These are phyloP conservation scores for Phytophthora vignae DNA, from an alignment of 352 stramenopile genomes.

Conservation along the genomic window DNA sequence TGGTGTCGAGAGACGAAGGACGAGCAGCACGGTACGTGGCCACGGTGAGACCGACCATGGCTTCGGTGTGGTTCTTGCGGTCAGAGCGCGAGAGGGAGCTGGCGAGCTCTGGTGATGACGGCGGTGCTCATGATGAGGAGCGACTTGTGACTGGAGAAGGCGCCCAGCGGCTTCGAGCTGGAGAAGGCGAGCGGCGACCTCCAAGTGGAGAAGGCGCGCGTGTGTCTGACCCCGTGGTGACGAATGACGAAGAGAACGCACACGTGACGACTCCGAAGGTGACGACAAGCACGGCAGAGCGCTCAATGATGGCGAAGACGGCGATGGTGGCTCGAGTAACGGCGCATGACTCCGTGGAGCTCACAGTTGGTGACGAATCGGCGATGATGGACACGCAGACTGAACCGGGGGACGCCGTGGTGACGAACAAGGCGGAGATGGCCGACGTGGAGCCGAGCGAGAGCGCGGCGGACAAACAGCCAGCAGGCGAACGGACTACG, in stretches of 20 bases:
- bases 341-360: no score
- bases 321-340: no score
- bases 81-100: background rate
- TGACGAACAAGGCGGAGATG: no score
- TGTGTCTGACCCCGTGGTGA: background rate
- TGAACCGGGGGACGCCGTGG: no score
- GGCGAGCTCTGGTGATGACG: background rate
- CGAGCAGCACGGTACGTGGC: background rate
- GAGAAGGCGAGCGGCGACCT: background rate
- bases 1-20: background rate
- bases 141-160: background rate
- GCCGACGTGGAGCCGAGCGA: no score
- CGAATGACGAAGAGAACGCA: no score
- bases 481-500: no score
- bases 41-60: background rate
- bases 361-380: no score
- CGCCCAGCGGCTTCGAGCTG: no score
- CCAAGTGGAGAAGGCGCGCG: background rate
- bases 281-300: background rate
- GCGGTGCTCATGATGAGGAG: background rate
- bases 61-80: background rate
- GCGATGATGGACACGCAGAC: no score
- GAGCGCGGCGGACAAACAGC: no score
- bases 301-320: background rate
- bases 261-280: background rate